A percentile compares a stretch with the other conserved stretches of the same genome.
phyloP scores from a whole-genome alignment of 2,329 filamentous ascomycete species.

The Aureobasidium subglaciale region DNA sequence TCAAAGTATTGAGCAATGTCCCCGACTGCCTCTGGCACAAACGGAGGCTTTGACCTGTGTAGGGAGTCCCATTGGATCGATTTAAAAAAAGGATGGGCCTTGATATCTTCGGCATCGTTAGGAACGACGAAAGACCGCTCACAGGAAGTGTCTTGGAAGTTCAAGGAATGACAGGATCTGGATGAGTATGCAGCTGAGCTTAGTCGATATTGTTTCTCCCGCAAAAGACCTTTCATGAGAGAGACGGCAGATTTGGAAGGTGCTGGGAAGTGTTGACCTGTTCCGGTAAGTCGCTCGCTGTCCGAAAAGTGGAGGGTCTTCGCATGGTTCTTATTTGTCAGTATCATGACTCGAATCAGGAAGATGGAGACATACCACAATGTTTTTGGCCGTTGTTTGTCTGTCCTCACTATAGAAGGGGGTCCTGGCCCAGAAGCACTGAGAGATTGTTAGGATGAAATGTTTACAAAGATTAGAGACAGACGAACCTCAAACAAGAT shows the following conservation, averaged over 20 bases:
- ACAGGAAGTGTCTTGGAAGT: constrained; percentile 21
- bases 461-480: background rate
- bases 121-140: constrained; percentile 58
- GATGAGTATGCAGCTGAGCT: background rate
- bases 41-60: constrained; percentile 65
- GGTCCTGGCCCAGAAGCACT: constrained; percentile 84
- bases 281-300: constrained; percentile 44
- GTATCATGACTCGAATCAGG: background rate
- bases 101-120: constrained; percentile 84
- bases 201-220: constrained; percentile 24
- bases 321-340: constrained; percentile 55
- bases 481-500: constrained; percentile 70
- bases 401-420: constrained; percentile 80
- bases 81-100: constrained; percentile 77
- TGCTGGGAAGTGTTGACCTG: constrained; percentile 41
- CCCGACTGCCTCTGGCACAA: constrained; percentile 62
- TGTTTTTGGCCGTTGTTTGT: constrained; percentile 77
- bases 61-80: constrained; percentile 71
- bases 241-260: constrained; percentile 69
- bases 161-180: constrained; percentile 17
- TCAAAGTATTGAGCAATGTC: constrained; percentile 79
- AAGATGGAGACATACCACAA: constrained; percentile 52
- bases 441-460: constrained; percentile 4
- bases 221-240: constrained; percentile 64
- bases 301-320: constrained; percentile 64